Base-by-base conservation (phyloP, 2,329 filamentous ascomycete species). In the Verticillium albo-atrum region DNA sequence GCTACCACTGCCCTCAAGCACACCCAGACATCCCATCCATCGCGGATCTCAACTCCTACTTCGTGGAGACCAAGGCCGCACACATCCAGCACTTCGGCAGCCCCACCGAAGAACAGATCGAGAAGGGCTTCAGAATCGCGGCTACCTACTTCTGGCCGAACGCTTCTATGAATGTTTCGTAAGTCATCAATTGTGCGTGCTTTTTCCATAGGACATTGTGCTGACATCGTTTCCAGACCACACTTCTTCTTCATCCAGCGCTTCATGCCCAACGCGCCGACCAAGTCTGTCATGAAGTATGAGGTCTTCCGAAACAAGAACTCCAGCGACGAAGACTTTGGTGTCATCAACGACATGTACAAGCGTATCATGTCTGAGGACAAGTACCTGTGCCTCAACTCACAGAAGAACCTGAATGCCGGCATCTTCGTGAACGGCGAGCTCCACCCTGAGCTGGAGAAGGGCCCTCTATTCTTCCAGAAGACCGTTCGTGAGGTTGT, bases 181-280 rank as follows among this genome's bases (percentile, higher is more conserved):
- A 71, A 77, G 79, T 72, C 15, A 12, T 56, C 5, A n/a, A 34
- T 17, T 15, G 9, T 23, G 9, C n/a, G 10, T 12, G 10, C 2
- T 10, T 23, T 20, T 50, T 23, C 20, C 35, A 12, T 23, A 23
- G 42, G 14, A 12, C 10, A 7, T 7, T 9, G 3, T 14, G 28
- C 63, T 62, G 54, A 63, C 47, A 28, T 10, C 6, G 14, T 12
- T 25, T 2, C 1, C 9, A 82, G 81, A 15, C 79, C 82, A n/a
- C 76, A 87, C 71, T 87, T 87, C 71, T 82, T 88, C 72, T 85
- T 86, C 75, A 81, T 87, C 58, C 84, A 87, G 68, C 77, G 84
- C 60, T 87, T 87, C 70, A 76, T 88, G 14, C 86, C 86, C 14
- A 78, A 73, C 54, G 74, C 76, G 2, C 75, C 85, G 0, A 76